Percentiles rank a stretch among this genome's conserved stretches.
These are phyloP conservation scores for Cyclostephanos invisitatus DNA, from an alignment of 108 stramenopile species.

Conservation along the genomic window DNA sequence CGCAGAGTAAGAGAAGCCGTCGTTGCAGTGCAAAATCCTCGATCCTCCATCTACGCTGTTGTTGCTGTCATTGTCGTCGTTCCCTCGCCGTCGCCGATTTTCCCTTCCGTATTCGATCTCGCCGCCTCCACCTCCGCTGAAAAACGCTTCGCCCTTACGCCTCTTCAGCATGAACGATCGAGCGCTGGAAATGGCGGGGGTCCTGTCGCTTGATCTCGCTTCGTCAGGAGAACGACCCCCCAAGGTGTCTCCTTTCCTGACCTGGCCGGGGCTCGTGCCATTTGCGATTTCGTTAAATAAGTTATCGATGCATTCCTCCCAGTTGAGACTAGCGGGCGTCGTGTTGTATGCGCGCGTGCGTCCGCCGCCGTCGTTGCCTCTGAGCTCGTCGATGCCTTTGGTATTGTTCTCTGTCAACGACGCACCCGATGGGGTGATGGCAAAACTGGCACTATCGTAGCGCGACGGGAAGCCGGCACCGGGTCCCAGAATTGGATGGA, in stretches of 20 bases:
- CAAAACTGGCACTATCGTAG: not conserved
- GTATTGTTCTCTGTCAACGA: not conserved
- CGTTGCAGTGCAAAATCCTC: not conserved
- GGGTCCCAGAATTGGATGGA: too few species aligned
- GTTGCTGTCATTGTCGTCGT: not conserved
- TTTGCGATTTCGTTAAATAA: slow-evolving; percentile 9
- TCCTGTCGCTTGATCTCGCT: not conserved
- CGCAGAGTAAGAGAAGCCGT: not conserved
- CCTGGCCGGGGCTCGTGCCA: not conserved
- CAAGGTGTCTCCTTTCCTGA: not conserved
- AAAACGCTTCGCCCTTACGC: too few species aligned
- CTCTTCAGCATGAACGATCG: too few species aligned
- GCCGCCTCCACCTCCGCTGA: not conserved
- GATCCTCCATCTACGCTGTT: not conserved
- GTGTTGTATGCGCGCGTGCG: not conserved
- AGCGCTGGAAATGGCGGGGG: too few species aligned
- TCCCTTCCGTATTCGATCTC: not conserved
- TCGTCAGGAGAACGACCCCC: not conserved
- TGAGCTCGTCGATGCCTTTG: not conserved
- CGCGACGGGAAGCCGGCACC: not conserved
- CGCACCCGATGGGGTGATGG: not conserved
- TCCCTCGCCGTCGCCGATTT: not conserved
- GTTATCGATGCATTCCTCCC: slow-evolving; percentile 17
- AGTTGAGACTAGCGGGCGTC: slow-evolving; percentile 4
- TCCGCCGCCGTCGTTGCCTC: not conserved